These are phyloP conservation scores for Scenedesmus sp. DNA, from an alignment of 163 green algal genomes.

Conservation along the genomic window DNA sequence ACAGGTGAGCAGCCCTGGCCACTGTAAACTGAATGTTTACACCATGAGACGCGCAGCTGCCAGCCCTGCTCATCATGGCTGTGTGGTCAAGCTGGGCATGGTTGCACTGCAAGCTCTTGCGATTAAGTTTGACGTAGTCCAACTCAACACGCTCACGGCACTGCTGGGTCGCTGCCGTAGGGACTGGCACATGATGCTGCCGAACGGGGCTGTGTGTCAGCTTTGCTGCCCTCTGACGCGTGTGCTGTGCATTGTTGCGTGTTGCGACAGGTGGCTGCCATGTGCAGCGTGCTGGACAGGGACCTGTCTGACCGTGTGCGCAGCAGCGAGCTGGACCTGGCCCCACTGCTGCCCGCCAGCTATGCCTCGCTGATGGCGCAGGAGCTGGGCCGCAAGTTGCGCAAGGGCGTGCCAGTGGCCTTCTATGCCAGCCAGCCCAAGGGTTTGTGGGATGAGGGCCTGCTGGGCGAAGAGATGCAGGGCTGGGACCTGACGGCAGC, in stretches of 20 bases:
- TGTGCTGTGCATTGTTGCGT: not conserved
- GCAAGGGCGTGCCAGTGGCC: slow-evolving; percentile 63
- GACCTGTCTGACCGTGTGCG: slow-evolving; percentile 84
- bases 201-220: no score
- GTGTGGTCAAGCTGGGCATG: not conserved
- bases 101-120: no score
- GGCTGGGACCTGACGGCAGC: slow-evolving; percentile 26
- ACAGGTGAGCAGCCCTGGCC: slow-evolving; percentile 67
- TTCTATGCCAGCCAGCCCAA: slow-evolving; percentile 29
- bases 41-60: not conserved
- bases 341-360: slow-evolving; percentile 64
- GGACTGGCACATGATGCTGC: no score
- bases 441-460: slow-evolving; percentile 27
- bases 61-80: not conserved
- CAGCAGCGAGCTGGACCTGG: slow-evolving; percentile 85
- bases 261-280: slow-evolving; percentile 74
- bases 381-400: slow-evolving; percentile 71
- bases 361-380: slow-evolving; percentile 68
- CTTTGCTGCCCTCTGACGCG: not conserved
- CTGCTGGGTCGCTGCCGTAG: no score
- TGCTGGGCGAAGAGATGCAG: slow-evolving; percentile 29
- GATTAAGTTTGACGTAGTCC: no score
- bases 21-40: not conserved
- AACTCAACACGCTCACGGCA: no score
- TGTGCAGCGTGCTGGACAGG: slow-evolving; percentile 83